A percentile compares a stretch with the other conserved stretches of the same genome.
phyloP scores from a whole-genome alignment of 139 green algal genomes.

The Chlamydomonas schloesseri region DNA sequence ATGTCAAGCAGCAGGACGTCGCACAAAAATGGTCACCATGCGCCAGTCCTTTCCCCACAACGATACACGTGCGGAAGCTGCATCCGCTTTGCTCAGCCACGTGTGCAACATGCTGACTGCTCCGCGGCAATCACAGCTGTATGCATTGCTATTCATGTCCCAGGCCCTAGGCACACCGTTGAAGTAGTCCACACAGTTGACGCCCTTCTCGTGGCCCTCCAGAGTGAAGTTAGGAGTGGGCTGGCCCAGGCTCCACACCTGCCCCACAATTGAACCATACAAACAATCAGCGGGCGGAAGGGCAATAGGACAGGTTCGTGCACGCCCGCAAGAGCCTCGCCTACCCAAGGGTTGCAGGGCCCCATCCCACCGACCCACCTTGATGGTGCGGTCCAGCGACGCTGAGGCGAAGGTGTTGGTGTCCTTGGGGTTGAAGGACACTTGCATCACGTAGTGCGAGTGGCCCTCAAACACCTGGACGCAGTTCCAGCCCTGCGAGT shows the following conservation, averaged over 20 bases:
- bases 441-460: constrained; percentile 99
- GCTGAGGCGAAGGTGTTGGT: constrained; percentile 99
- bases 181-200: constrained; percentile 99
- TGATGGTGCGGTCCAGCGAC: constrained; percentile 97
- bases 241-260: constrained; percentile 95
- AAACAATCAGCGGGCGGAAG: too few relatives aligned
- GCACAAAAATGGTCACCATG: too few relatives aligned
- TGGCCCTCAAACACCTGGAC: constrained; percentile 98
- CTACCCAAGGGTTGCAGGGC: too few relatives aligned
- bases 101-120: too few relatives aligned
- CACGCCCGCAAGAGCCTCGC: too few relatives aligned
- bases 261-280: background rate
- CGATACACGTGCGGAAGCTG: too few relatives aligned
- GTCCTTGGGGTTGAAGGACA: constrained; percentile 99
- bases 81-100: too few relatives aligned
- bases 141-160: too few relatives aligned
- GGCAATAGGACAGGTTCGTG: too few relatives aligned
- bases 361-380: too few relatives aligned
- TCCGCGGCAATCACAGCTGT: too few relatives aligned
- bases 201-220: constrained; percentile 98
- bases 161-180: constrained; percentile 59
- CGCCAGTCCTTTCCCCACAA: too few relatives aligned
- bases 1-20: background rate
- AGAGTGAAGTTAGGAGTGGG: constrained; percentile 98
- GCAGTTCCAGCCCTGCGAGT: constrained; percentile 83